phyloP scores from a whole-genome alignment of 441 rosid genomes.

The Raphanus hybrid region DNA sequence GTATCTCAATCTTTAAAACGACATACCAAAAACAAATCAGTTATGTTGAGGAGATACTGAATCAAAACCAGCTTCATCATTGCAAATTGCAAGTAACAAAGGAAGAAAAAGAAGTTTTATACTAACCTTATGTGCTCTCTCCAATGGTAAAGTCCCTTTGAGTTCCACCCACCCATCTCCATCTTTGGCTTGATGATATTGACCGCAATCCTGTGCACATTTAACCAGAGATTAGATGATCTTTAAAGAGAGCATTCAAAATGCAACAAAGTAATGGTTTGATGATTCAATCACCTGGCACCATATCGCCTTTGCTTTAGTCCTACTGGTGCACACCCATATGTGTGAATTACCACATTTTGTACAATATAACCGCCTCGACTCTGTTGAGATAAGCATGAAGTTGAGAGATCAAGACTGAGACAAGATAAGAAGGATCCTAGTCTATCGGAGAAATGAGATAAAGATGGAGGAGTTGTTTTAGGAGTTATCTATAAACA shows the following conservation, averaged over 20 bases:
- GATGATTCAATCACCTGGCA: slow-evolving; percentile 71
- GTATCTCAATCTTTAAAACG: slow-evolving; percentile 79
- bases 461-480: too few species aligned
- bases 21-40: not conserved
- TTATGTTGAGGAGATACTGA: not conserved
- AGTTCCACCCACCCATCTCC: slow-evolving; percentile 99
- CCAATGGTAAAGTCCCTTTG: slow-evolving; percentile 87
- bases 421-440: too few species aligned
- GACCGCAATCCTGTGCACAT: slow-evolving; percentile 76
- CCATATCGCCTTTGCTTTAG: slow-evolving; percentile 95
- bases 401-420: too few species aligned
- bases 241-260: not conserved
- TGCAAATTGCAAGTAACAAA: too few species aligned
- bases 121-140: slow-evolving; percentile 75
- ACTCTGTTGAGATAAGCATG: too few species aligned
- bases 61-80: too few species aligned
- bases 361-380: too few species aligned
- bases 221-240: not conserved
- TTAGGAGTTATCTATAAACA: too few species aligned
- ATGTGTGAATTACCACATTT: slow-evolving; percentile 91
- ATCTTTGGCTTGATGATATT: slow-evolving; percentile 97
- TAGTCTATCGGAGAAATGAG: too few species aligned
- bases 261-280: not conserved
- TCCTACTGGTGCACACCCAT: slow-evolving; percentile 95
- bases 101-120: too few species aligned